These are phyloP conservation scores for Brasilioporus rufonigricans DNA, from an alignment of 768 basidiomycete genomes.

Conservation along the genomic window DNA sequence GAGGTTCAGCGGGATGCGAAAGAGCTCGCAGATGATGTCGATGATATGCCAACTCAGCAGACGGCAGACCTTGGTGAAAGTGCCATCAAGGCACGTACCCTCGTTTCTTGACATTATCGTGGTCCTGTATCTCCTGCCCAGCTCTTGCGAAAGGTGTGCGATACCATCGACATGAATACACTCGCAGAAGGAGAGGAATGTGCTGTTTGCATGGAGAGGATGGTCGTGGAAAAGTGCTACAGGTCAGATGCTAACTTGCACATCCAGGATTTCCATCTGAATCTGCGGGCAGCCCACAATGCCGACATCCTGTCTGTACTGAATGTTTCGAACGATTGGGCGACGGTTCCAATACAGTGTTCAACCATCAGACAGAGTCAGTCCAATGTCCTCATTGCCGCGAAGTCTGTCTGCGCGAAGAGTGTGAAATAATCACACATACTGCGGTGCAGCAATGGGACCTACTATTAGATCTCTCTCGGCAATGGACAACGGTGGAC, in stretches of 20 bases:
- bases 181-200: conserved; percentile 22
- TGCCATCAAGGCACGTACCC: conserved; percentile 8
- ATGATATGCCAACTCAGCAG: background rate
- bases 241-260: conserved; percentile 11
- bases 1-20: conserved; percentile 17
- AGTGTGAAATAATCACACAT: conserved; percentile 17
- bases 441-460: conserved; percentile 20
- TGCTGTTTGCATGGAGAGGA: conserved; percentile 19
- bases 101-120: background rate
- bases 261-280: background rate
- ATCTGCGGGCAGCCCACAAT: conserved; percentile 6
- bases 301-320: conserved; percentile 17
- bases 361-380: background rate
- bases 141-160: conserved; percentile 15
- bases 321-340: conserved; percentile 12
- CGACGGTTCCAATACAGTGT: background rate
- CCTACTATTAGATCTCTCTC: conserved; percentile 15
- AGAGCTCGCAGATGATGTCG: conserved; percentile 7
- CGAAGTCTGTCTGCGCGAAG: conserved; percentile 4
- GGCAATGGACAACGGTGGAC: conserved; percentile 16
- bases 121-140: background rate
- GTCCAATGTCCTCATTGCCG: conserved; percentile 23
- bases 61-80: conserved; percentile 7
- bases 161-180: conserved; percentile 21
- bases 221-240: conserved; percentile 16